Conservation (phyloP, 2,329 filamentous ascomycete species). For the Xylariales sp. region DNA sequence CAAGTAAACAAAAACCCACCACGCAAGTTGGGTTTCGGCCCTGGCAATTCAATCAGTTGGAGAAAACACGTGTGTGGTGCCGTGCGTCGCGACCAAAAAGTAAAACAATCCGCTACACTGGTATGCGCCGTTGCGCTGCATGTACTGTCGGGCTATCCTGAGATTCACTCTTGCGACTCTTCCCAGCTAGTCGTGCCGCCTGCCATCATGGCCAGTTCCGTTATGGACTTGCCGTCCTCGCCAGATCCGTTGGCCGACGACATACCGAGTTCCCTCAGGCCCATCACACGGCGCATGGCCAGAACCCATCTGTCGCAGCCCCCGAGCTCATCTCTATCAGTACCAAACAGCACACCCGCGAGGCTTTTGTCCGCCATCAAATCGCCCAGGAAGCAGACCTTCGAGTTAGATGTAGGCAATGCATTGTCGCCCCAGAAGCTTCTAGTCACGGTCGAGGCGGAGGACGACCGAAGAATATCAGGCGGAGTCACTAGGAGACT, state of each 20-base stretch:
- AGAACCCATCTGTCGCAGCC: constrained; percentile 11
- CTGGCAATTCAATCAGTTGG: too few relatives aligned
- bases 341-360: constrained; percentile 40
- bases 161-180: too few relatives aligned
- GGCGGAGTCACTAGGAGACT: constrained; percentile 27
- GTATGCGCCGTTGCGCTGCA: background rate
- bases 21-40: constrained; percentile 14
- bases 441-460: constrained; percentile 52
- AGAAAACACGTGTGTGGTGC: background rate
- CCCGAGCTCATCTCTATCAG: constrained; percentile 32
- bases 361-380: constrained; percentile 26
- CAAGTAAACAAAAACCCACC: constrained; percentile 26
- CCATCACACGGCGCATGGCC: constrained; percentile 18
- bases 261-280: constrained; percentile 18
- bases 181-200: too few relatives aligned
- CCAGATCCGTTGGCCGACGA: constrained; percentile 28
- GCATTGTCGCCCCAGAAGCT: constrained; percentile 46
- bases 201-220: constrained; percentile 16
- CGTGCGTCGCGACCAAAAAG: too few relatives aligned
- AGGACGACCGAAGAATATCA: constrained; percentile 18
- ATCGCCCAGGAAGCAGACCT: constrained; percentile 53
- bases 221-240: constrained; percentile 26
- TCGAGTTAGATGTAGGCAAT: constrained; percentile 52
- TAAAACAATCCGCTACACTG: too few relatives aligned
- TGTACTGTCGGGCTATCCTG: constrained; percentile 1